phyloP scores from a whole-genome alignment of 2,329 filamentous ascomycete genomes.

The Sodiomyces alkalinus region DNA sequence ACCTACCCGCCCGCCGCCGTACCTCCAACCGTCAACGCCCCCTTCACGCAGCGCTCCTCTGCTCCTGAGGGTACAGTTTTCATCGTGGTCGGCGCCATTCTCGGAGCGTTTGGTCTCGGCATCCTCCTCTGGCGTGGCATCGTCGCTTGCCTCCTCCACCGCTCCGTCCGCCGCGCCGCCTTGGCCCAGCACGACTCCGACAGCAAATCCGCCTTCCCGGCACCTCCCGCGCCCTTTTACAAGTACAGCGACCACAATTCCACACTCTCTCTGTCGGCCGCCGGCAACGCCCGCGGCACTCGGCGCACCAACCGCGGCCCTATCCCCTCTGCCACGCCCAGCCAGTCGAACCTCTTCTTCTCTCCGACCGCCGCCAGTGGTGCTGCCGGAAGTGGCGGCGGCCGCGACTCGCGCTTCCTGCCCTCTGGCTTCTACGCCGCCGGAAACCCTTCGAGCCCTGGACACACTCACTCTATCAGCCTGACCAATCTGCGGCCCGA shows the following conservation, averaged over 20 bases:
- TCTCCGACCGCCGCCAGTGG: slow-evolving; percentile 69
- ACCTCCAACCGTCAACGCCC: slow-evolving; percentile 69
- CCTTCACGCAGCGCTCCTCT: slow-evolving; percentile 79
- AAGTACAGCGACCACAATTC: slow-evolving; percentile 47
- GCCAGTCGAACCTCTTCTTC: slow-evolving; percentile 72
- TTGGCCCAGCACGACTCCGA: slow-evolving; percentile 55
- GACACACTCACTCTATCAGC: slow-evolving; percentile 39
- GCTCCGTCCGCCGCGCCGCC: slow-evolving; percentile 78
- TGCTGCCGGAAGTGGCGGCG: slow-evolving; percentile 40
- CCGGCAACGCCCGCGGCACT: slow-evolving; percentile 29
- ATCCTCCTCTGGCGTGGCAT: slow-evolving; percentile 79
- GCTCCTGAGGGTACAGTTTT: slow-evolving; percentile 91
- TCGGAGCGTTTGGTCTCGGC: slow-evolving; percentile 69
- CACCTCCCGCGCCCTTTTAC: slow-evolving; percentile 44
- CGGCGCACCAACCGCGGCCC: slow-evolving; percentile 37
- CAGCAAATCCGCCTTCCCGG: slow-evolving; percentile 50
- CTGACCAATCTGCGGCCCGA: slow-evolving; percentile 47
- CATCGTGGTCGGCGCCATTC: slow-evolving; percentile 78
- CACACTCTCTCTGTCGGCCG: slow-evolving; percentile 32
- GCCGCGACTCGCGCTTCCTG: slow-evolving; percentile 64
- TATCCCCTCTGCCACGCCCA: slow-evolving; percentile 39
- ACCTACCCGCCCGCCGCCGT: slow-evolving; percentile 60
- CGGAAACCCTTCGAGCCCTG: slow-evolving; percentile 36
- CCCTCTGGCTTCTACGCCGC: slow-evolving; percentile 86
- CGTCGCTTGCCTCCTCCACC: slow-evolving; percentile 81